These are phyloP conservation scores for Areca catechu DNA, from an alignment of 176 grass and related monocot species.

Conservation along the genomic window DNA sequence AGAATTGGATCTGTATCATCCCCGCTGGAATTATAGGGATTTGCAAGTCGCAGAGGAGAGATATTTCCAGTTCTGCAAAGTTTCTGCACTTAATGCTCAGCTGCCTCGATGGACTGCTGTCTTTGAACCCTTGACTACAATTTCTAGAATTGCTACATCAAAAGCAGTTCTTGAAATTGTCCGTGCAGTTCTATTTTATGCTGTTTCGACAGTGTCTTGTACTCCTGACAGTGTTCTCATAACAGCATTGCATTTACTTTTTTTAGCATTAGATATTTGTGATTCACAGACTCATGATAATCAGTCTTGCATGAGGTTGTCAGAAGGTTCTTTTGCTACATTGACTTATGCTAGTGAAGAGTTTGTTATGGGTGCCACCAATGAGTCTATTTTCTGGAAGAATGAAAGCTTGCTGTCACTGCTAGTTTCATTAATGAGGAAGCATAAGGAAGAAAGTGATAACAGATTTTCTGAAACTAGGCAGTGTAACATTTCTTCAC, in stretches of 20 bases:
- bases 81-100: slow-evolving; percentile 70
- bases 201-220: slow-evolving; percentile 49
- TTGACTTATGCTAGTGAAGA: slow-evolving; percentile 55
- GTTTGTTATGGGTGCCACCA: slow-evolving; percentile 19
- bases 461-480: slow-evolving; percentile 46
- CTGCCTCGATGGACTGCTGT: slow-evolving; percentile 72
- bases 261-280: slow-evolving; percentile 77
- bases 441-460: slow-evolving; percentile 79
- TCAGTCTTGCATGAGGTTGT: slow-evolving; percentile 47
- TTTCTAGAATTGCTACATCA: slow-evolving; percentile 76
- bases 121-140: slow-evolving; percentile 49
- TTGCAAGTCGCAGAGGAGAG: slow-evolving; percentile 94
- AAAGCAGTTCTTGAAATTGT: slow-evolving; percentile 72
- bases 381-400: slow-evolving; percentile 32
- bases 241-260: slow-evolving; percentile 71
- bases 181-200: slow-evolving; percentile 72
- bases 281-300: slow-evolving; percentile 47
- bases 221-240: slow-evolving; percentile 88
- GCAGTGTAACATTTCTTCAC: slow-evolving; percentile 72
- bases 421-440: slow-evolving; percentile 70
- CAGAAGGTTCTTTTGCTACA: slow-evolving; percentile 44
- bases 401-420: slow-evolving; percentile 68
- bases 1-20: slow-evolving; percentile 94
- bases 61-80: slow-evolving; percentile 88
- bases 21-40: slow-evolving; percentile 89